Evolutionary conservation across 2,329 filamentous ascomycete genomes (phyloP), one percentile per base, ranked within the genome.

Genomic region (Coniochaeta prunicola): DNA sequence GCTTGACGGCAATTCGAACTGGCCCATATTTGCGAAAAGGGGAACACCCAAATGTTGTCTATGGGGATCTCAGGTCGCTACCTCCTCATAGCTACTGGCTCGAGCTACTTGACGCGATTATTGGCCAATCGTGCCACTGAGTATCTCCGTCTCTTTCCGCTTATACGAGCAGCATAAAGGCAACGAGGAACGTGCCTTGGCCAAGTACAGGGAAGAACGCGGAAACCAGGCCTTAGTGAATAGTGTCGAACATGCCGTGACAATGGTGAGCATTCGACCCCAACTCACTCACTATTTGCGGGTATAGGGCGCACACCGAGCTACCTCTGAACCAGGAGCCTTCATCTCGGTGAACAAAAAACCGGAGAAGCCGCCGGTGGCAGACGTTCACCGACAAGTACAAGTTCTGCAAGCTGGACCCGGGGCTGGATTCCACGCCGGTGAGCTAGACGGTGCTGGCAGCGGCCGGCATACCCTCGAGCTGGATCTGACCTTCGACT

Each of bases 301-400:
- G 15, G 5, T 30, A 12, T 28, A 82, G 80, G 84, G 85, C 50
- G 86, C 86, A 0, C 86, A 89, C 66, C 89, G 86, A 86, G 85
- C 83, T 56, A 77, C 79, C 1, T 68, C 76, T 9, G 77, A 78
- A 42, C 78, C 84, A 59, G 73, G 75, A 34, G 79, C 89, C 63
- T 77, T 87, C 68, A 79, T 89, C 2, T 73, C 84, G 3, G 83
- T 80, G 57, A 86, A 88, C 61, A 82, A 84, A 0, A 73, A 72
- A 0, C 86, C 86, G 0, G 69, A 61, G 17, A 89, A 88, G 68
- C 82, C 78, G 0, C 86, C 86, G 0, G 84, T 89, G 7, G 85
- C 85, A 57, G 88, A 85, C 67, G 86, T 89, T 5, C 77, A 87
- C 65, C 85, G 77, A 77, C 31, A 88, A 88, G 70, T 89, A 88